These are phyloP conservation scores for Epichloe uncinata DNA, from an alignment of 2,329 filamentous ascomycete genomes.

Conservation along the genomic window DNA sequence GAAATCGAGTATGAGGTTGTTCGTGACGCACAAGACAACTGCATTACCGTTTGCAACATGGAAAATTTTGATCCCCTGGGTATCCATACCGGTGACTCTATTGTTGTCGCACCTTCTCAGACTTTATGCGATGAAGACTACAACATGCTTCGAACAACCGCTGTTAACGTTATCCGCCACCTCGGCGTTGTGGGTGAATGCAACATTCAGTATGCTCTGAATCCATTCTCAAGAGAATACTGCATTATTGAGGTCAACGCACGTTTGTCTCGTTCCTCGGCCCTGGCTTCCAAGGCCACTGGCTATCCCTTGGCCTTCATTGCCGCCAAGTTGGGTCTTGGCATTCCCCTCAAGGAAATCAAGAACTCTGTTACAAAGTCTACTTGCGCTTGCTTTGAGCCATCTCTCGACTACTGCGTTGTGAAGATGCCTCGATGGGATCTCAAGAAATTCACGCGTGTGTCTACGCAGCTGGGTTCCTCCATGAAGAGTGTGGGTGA, in stretches of 20 bases:
- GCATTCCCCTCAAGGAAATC: slow-evolving; percentile 92
- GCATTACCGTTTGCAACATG: slow-evolving; percentile 99
- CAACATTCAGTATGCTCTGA: slow-evolving; percentile 96
- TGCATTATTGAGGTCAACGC: slow-evolving; percentile 99
- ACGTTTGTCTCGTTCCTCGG: slow-evolving; percentile 86
- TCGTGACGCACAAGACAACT: slow-evolving; percentile 89
- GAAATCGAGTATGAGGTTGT: slow-evolving; percentile 99
- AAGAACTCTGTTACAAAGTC: slow-evolving; percentile 91
- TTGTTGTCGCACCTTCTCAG: slow-evolving; percentile 94
- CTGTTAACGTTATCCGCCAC: slow-evolving; percentile 93
- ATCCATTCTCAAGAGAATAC: slow-evolving; percentile 90
- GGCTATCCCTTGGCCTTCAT: slow-evolving; percentile 95
- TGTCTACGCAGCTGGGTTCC: slow-evolving; percentile 88
- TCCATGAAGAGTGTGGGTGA: slow-evolving; percentile 99
- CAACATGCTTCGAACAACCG: slow-evolving; percentile 96
- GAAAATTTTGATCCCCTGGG: slow-evolving; percentile 98
- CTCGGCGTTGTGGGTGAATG: slow-evolving; percentile 96
- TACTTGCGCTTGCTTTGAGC: slow-evolving; percentile 96
- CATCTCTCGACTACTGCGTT: slow-evolving; percentile 93
- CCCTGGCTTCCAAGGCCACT: slow-evolving; percentile 90
- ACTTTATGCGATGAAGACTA: slow-evolving; percentile 96
- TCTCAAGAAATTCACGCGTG: slow-evolving; percentile 94
- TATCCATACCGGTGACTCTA: slow-evolving; percentile 96
- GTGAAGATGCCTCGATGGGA: slow-evolving; percentile 99
- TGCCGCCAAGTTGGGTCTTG: slow-evolving; percentile 88